These are phyloP conservation scores for Volvariella volvacea DNA, from an alignment of 1,284 basidiomycete genomes.

Conservation along the genomic window DNA sequence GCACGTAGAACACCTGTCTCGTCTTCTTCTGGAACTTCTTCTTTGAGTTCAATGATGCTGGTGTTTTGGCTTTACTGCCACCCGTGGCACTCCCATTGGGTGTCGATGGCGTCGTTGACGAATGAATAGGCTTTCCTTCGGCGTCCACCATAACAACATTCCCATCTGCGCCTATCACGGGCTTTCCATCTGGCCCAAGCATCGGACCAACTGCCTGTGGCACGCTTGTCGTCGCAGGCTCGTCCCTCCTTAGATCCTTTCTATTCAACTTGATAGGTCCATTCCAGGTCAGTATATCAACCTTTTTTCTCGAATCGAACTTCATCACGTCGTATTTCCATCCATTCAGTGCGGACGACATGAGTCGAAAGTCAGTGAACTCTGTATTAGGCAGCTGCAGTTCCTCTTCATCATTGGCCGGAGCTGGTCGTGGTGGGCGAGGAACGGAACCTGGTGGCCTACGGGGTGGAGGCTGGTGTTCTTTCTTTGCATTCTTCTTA, in stretches of 20 bases:
- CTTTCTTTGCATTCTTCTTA: conserved; percentile 38
- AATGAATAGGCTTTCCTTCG: conserved; percentile 63
- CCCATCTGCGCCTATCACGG: conserved; percentile 68
- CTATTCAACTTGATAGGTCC: conserved; percentile 78
- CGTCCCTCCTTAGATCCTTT: conserved; percentile 65
- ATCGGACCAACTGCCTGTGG: conserved; percentile 57
- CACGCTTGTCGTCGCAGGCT: conserved; percentile 25
- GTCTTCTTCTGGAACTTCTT: conserved; percentile 84
- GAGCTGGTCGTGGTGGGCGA: conserved; percentile 14
- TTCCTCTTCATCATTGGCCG: conserved; percentile 34
- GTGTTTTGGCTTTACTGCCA: conserved; percentile 39
- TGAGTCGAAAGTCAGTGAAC: conserved; percentile 65
- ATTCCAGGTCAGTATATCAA: conserved; percentile 61
- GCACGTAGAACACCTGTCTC: conserved; percentile 71
- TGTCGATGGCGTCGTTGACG: conserved; percentile 15
- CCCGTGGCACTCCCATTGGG: conserved; percentile 17
- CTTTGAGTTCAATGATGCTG: conserved; percentile 35
- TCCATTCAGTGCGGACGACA: conserved; percentile 70
- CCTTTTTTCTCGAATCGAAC: conserved; percentile 63
- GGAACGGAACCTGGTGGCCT: conserved; percentile 19
- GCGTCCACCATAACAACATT: conserved; percentile 74
- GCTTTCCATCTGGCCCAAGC: conserved; percentile 72
- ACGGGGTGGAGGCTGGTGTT: conserved; percentile 20
- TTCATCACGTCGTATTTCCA: conserved; percentile 87
- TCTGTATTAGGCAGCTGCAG: conserved; percentile 53